phyloP scores from a whole-genome alignment of 495 filamentous ascomycete genomes.

The Aspergillus nanangensis region DNA sequence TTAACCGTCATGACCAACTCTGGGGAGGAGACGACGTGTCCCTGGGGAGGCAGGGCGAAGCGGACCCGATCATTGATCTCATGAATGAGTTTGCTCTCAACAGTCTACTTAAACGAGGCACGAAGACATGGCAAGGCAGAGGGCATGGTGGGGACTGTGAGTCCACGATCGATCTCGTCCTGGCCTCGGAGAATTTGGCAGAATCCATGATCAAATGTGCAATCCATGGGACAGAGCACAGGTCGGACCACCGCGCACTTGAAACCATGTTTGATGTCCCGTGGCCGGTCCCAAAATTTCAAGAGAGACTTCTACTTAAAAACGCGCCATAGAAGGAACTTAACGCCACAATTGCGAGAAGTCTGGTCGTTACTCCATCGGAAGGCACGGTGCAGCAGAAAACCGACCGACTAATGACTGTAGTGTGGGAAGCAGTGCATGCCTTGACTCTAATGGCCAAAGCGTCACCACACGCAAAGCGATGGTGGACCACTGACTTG shows the following conservation, averaged over 20 bases:
- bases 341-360: conserved; percentile 16
- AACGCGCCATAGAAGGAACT: too few species aligned
- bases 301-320: conserved; percentile 24
- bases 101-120: conserved; percentile 27
- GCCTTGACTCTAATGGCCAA: not conserved
- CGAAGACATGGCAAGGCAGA: conserved; percentile 22
- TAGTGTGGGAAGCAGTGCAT: conserved; percentile 11
- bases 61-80: too few species aligned
- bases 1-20: too few species aligned
- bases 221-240: too few species aligned
- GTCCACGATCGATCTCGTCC: too few species aligned
- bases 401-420: conserved; percentile 16
- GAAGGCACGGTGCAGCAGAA: conserved; percentile 16
- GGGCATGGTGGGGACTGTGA: conserved; percentile 16
- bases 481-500: conserved; percentile 14
- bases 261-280: conserved; percentile 21
- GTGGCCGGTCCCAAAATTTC: conserved; percentile 5
- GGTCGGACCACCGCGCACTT: conserved; percentile 31
- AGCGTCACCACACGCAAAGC: not conserved
- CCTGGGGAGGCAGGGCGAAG: conserved; percentile 23
- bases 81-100: conserved; percentile 25
- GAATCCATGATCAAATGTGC: too few species aligned
- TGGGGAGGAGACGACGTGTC: conserved; percentile 31
- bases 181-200: too few species aligned
- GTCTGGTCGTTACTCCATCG: conserved; percentile 11